Evolutionary conservation across 306 rosid genomes (phyloP).

Genomic region (Casuarina cunninghamiana): DNA sequence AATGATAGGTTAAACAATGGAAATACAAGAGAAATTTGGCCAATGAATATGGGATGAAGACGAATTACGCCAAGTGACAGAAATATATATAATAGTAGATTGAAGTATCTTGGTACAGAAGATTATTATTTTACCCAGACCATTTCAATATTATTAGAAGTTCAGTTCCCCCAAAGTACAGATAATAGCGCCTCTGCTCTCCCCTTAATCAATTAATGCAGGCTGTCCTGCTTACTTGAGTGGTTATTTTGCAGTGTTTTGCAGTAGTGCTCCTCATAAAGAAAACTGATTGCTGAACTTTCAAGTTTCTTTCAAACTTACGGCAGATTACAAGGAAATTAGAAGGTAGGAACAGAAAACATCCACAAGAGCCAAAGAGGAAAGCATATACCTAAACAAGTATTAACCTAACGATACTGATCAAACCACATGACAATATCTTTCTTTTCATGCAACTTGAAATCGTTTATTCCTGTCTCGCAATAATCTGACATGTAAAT

Average conservation of each 20-base stretch:
- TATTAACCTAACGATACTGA: not conserved
- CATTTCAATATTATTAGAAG: not conserved
- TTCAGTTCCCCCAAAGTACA: not conserved
- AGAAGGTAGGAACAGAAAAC: not conserved
- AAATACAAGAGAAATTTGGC: not conserved
- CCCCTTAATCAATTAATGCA: not conserved
- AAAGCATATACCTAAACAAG: not conserved
- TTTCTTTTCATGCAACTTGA: not conserved
- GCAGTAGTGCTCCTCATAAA: not conserved
- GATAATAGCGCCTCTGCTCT: not conserved
- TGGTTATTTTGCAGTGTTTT: not conserved
- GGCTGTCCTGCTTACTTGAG: not conserved
- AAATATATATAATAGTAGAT: not conserved
- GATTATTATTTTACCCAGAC: not conserved
- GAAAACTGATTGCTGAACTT: not conserved
- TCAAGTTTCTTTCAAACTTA: not conserved
- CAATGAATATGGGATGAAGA: not conserved
- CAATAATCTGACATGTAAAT: conserved; percentile 6
- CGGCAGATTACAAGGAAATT: not conserved
- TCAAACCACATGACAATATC: not conserved
- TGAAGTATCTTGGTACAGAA: not conserved
- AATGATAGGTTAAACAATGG: conserved; percentile 1
- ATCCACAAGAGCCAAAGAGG: not conserved
- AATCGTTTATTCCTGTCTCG: not conserved
- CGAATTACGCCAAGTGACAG: not conserved